Evolutionary conservation across 129 eudicot genomes (phyloP).

Genomic region (Centrapalus pauciflorus): DNA sequence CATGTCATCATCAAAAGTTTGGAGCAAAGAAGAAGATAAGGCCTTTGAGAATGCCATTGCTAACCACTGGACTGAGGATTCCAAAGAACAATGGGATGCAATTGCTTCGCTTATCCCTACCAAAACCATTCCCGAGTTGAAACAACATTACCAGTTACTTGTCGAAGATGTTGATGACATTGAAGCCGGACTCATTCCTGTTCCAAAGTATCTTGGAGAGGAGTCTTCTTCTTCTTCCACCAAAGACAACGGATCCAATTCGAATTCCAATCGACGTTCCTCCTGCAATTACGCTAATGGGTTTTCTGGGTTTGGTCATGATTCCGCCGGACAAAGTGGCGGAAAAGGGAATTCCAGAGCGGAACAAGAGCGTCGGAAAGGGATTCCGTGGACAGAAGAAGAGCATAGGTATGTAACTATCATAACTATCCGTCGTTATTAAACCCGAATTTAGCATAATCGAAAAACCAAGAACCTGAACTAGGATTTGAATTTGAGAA

Average conservation of each 20-base stretch:
- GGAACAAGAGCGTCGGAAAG: slow-evolving; percentile 88
- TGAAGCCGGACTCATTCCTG: slow-evolving; percentile 66
- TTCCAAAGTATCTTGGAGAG: slow-evolving; percentile 71
- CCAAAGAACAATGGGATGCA: slow-evolving; percentile 58
- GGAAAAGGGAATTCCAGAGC: slow-evolving; percentile 48
- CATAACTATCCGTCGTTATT: not conserved
- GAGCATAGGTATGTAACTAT: slow-evolving; percentile 77
- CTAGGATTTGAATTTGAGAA: too few relatives aligned
- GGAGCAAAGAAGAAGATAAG: slow-evolving; percentile 95
- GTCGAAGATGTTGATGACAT: slow-evolving; percentile 76
- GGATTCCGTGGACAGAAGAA: slow-evolving; percentile 95
- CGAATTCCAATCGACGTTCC: slow-evolving; percentile 33
- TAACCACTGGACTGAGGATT: slow-evolving; percentile 51
- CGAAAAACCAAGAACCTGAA: too few relatives aligned
- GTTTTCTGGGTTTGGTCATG: slow-evolving; percentile 41
- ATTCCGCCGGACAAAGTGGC: slow-evolving; percentile 26
- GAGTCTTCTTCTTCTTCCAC: slow-evolving; percentile 50
- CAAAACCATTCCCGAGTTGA: slow-evolving; percentile 62
- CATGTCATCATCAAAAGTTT: slow-evolving; percentile 47
- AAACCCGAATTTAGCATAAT: not conserved
- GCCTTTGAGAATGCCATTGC: slow-evolving; percentile 92
- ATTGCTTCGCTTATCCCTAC: slow-evolving; percentile 62
- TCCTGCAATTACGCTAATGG: slow-evolving; percentile 42
- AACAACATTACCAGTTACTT: slow-evolving; percentile 60
- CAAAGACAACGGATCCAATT: slow-evolving; percentile 35